Base-by-base conservation (phyloP, 2,329 filamentous ascomycete genomes). In the Calonectria henricotiae region DNA sequence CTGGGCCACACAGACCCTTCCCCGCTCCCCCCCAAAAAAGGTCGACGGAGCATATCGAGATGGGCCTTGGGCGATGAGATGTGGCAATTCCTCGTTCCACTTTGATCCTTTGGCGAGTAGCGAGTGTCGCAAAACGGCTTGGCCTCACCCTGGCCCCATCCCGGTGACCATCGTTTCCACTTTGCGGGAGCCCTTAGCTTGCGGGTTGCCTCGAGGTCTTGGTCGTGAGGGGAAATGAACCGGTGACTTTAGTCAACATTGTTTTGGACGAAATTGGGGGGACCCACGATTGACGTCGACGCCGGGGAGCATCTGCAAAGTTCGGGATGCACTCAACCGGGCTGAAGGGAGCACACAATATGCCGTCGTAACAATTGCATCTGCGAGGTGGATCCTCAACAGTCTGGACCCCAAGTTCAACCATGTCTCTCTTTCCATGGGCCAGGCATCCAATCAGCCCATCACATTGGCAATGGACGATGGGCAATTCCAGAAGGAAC, bases 1-100 rank as follows among this genome's bases (percentile, higher is more conserved):
- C 63, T 72, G 74, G 67, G 73, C 75, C 72, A 70, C 70, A 76
- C 74, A 70, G 71, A 73, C 69, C 74, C 54, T 58, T 66, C 61
- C 65, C 41, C 71, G 64, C 61, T 69, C 73, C 71, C 30, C 71
- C 73, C 73, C 20, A 65, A 73, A 71, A 67, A 51, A 71, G 68
- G 58, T 65, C 70, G 51, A 64, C 65, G 67, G 55, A 55, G 62
- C 46, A 71, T 64, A 55, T 66, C 70, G 41, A 69, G 63, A 66
- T 66, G 51, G 27, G 41, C 27, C 47, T 44, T 55, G 67, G 63
- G 60, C 72, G 54, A 73, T 55, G 55, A 66, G 65, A 49, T 60
- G 72, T 67, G 71, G 41, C 65, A 65, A 68, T 65, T 65, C 49
- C 69, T 62, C 67, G 55, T 67, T 43, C 35, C 44, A 46, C 60